Evolutionary conservation across 1,139 yeast genomes (phyloP), one percentile per base, ranked within the genome.

Genomic region (Candida sp.): DNA sequence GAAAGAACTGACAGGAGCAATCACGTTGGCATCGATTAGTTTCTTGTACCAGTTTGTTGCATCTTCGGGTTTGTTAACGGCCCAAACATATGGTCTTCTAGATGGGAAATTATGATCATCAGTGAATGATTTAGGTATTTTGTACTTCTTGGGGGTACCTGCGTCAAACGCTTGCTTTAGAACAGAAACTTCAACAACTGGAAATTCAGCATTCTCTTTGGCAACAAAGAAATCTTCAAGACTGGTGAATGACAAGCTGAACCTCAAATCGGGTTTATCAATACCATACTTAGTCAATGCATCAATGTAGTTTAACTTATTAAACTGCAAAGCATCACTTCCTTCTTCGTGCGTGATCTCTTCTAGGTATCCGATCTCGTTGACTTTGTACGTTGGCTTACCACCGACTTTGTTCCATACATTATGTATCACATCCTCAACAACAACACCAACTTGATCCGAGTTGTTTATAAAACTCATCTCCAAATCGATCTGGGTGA

Each of bases 401-500:
- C 63, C 55, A 9, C 74, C 70, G n/a, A 82, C 72, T 3, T 73
- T 68, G 3, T 67, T 67, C 93, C 96, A 91, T 0, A 86, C 77
- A 1, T 64, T 65, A 17, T 68, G 67, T 0, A 91, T 79, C 0
- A 89, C 64, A 28, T 75, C 73, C 59, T 88, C 90, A 2, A 93
- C 84, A 0, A 86, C 87, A 0, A 65, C 52, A 62, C 83, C 85
- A 5, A 94, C 96, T 56, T 76, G 78, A 56, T 90, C 90, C 9
- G 77, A 73, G 43, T 83, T 83, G 56, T 77, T 79, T 1, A 94
- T 85, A 72, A 86, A 96, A 37, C 96, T 83, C 96, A 94, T 88
- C 66, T 96, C 99, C 70, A 96, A 62, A 75, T 94, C 99, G 17
- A 96, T 75, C 68, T 94, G 99, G 0, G 99, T 94, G 63, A 94